Evolutionary conservation across 345 rosid species (phyloP), one percentile per base, ranked within the genome.

Genomic region (Limnanthes douglasii): DNA sequence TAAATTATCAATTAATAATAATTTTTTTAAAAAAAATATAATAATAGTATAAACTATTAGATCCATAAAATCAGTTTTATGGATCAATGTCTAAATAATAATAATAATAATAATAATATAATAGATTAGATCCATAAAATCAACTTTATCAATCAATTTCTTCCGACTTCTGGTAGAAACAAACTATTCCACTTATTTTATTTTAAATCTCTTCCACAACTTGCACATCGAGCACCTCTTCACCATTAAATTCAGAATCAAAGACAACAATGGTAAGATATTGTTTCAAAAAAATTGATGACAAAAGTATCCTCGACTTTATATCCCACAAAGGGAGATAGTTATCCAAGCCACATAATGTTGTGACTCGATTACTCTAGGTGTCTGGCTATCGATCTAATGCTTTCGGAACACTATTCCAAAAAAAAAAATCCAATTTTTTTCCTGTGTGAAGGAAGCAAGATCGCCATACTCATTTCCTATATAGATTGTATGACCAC

Each of bases 401-500:
- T 76, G 70, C 96, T 76, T 45, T 93, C 96, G 34, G 96, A 71
- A 56, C 93, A 85, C 60, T 80, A 71, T 34, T 93, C 96, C 52
- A 67, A 33, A 74, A 79, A 90, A n/a, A n/a, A n/a, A n/a, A n/a
- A n/a, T n/a, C n/a, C n/a, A n/a, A n/a, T n/a, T n/a, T n/a, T n/a
- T n/a, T n/a, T n/a, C n/a, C n/a, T n/a, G n/a, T n/a, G n/a, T 95
- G 39, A 72, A 56, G 5, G 95, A 71, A 51, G 95, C 84, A 33
- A 90, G 93, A 33, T 90, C 98, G 40, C 94, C 98, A 18, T 86
- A 72, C 15, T 86, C 92, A 72, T 70, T 90, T 23, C 95, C 98
- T 2, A 69, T 53, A 58, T 70, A 84, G 29, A 90, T 51, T 15
- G 86, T 80, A 54, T 77, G 53, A 33, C 95, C 90, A 11, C 84